Percentiles rank a stretch among this genome's conserved stretches.
Evolutionary conservation across 2,329 filamentous ascomycete genomes (phyloP).

Genomic region (Clarireedia sp.): DNA sequence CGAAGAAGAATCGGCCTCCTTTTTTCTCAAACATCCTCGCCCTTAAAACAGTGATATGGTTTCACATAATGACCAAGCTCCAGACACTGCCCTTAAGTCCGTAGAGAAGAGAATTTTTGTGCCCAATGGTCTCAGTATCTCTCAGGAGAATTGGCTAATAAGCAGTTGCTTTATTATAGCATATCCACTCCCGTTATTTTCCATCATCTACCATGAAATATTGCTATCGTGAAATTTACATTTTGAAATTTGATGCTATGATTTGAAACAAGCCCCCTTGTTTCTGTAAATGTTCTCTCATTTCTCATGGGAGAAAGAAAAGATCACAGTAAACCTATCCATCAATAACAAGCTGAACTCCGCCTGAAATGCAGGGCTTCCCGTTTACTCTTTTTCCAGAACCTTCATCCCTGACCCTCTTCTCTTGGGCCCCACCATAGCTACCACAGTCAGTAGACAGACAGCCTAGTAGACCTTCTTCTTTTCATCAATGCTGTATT

Average conservation of each 20-base stretch:
- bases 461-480: slow-evolving; percentile 94
- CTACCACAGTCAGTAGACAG: slow-evolving; percentile 60
- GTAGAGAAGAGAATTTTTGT: not conserved
- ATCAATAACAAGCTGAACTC: slow-evolving; percentile 7
- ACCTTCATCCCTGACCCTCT: slow-evolving; percentile 14
- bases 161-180: too few species aligned
- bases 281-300: not conserved
- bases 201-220: slow-evolving; percentile 2
- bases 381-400: slow-evolving; percentile 15
- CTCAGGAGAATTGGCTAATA: too few species aligned
- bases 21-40: too few species aligned
- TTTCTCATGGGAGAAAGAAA: not conserved
- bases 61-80: too few species aligned
- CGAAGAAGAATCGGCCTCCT: too few species aligned
- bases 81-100: too few species aligned
- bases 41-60: too few species aligned
- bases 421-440: slow-evolving; percentile 7
- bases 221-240: slow-evolving; percentile 10
- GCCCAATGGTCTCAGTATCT: not conserved
- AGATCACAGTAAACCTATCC: slow-evolving; percentile 1
- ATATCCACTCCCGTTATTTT: not conserved
- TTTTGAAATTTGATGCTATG: slow-evolving; percentile 9
- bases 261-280: slow-evolving; percentile 3
- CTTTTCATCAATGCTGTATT: slow-evolving; percentile 99
- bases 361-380: slow-evolving; percentile 8